phyloP scores from a whole-genome alignment of 148 eudicot species.

The Chenopodium formosanum region DNA sequence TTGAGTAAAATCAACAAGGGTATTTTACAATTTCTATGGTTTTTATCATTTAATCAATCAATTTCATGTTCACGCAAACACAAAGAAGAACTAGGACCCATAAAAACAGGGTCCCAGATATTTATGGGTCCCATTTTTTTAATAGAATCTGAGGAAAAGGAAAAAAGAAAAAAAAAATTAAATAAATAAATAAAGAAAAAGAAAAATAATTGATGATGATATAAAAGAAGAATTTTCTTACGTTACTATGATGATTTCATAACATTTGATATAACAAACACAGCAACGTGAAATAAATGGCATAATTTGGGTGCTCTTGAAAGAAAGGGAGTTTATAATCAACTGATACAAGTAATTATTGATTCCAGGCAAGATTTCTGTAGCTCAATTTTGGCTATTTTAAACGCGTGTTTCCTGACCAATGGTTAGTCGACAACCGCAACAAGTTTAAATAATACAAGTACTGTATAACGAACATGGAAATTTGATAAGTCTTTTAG shows the following conservation, averaged over 20 bases:
- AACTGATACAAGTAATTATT: no score
- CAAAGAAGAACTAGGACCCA: not conserved
- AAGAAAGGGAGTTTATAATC: not conserved
- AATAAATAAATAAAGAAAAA: not conserved
- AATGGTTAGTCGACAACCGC: slow-evolving; percentile 1
- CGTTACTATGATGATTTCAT: not conserved
- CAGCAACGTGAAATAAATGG: slow-evolving; percentile 16
- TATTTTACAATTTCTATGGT: slow-evolving; percentile 1
- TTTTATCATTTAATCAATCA: slow-evolving; percentile 14
- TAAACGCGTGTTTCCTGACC: slow-evolving; percentile 17
- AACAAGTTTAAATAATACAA: no score
- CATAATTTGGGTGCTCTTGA: not conserved
- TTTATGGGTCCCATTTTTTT: not conserved
- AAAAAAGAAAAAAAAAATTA: not conserved
- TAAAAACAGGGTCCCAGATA: not conserved
- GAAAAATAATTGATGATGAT: not conserved
- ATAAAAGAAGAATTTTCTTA: not conserved
- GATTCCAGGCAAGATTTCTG: not conserved
- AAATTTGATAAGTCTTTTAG: not conserved
- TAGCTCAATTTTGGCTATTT: not conserved
- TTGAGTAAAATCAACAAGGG: not conserved
- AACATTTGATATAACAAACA: not conserved
- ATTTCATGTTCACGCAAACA: slow-evolving; percentile 10
- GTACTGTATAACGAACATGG: not conserved
- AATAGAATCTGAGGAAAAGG: not conserved